A percentile compares a stretch with the other conserved stretches of the same genome.
Conservation (phyloP, 257 asterid species). For the Solanum piurae region DNA sequence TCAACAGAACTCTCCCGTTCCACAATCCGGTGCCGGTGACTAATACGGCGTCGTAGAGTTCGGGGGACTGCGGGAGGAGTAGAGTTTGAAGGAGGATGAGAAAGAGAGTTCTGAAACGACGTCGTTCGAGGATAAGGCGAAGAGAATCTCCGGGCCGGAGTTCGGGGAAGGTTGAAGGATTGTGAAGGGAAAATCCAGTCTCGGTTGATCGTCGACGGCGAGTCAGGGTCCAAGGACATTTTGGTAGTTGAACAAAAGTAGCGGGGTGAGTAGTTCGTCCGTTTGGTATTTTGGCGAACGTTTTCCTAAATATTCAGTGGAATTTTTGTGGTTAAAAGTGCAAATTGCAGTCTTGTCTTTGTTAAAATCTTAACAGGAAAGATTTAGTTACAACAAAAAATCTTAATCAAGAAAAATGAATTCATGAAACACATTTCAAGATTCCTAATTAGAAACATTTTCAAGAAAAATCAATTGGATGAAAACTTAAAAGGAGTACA, state of each 20-base stretch:
- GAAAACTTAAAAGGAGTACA: too few species aligned
- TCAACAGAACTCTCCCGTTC: not conserved
- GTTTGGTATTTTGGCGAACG: not conserved
- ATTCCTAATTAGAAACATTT: too few species aligned
- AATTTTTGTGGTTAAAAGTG: not conserved
- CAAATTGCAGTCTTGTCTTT: not conserved
- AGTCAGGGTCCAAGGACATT: not conserved
- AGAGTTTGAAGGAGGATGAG: not conserved
- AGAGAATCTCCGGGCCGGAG: constrained; percentile 43
- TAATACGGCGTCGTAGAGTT: constrained; percentile 31
- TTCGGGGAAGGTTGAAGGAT: constrained; percentile 26
- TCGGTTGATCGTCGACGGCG: constrained; percentile 3
- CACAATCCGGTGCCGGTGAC: constrained; percentile 9
- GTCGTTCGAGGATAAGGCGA: constrained; percentile 33
- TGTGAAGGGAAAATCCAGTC: constrained; percentile 78
- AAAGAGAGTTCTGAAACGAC: constrained; percentile 7
- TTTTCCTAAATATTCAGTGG: not conserved
- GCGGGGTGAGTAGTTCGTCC: not conserved
- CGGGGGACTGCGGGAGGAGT: constrained; percentile 7
- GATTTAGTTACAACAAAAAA: not conserved
- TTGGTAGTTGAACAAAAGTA: not conserved
- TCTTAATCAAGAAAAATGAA: not conserved
- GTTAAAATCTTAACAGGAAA: too few species aligned
- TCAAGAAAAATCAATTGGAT: not conserved
- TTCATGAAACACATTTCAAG: not conserved